Percentiles rank a stretch among this genome's conserved stretches.
phyloP scores from a whole-genome alignment of 768 basidiomycete genomes.

The Rhizopogon rudus region DNA sequence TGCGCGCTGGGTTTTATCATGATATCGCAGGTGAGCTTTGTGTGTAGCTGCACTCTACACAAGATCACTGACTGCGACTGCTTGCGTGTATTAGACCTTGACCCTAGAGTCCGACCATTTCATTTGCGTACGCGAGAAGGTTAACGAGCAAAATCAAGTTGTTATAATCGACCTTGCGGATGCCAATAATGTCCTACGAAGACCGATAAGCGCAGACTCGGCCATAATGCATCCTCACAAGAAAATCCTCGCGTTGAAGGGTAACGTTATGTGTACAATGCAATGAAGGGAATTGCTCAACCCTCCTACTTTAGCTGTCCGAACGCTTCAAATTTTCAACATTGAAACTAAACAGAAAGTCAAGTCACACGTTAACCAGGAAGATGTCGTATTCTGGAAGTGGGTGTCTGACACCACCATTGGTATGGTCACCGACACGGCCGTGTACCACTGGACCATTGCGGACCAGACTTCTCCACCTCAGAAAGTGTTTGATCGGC shows the following conservation, averaged over 20 bases:
- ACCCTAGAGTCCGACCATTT: constrained; percentile 98
- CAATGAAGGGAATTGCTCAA: constrained; percentile 5
- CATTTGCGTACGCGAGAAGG: constrained; percentile 96
- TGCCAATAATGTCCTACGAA: constrained; percentile 93
- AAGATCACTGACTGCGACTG: background rate
- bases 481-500: constrained; percentile 95
- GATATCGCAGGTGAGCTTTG: constrained; percentile 15
- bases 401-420: constrained; percentile 92
- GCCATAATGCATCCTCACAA: constrained; percentile 97
- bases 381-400: constrained; percentile 98
- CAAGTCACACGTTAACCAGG: constrained; percentile 89
- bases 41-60: background rate
- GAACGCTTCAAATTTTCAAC: constrained; percentile 97
- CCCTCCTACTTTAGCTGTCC: constrained; percentile 54
- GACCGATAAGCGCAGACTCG: constrained; percentile 97
- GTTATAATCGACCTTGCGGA: constrained; percentile 98
- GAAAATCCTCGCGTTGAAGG: constrained; percentile 95
- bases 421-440: constrained; percentile 91
- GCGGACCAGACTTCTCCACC: constrained; percentile 69
- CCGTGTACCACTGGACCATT: constrained; percentile 91
- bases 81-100: constrained; percentile 54
- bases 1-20: constrained; percentile 22
- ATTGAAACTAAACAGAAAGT: constrained; percentile 98
- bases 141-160: constrained; percentile 94
- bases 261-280: constrained; percentile 29